phyloP scores from a whole-genome alignment of 305 asterid species.

The Lippia alba region DNA sequence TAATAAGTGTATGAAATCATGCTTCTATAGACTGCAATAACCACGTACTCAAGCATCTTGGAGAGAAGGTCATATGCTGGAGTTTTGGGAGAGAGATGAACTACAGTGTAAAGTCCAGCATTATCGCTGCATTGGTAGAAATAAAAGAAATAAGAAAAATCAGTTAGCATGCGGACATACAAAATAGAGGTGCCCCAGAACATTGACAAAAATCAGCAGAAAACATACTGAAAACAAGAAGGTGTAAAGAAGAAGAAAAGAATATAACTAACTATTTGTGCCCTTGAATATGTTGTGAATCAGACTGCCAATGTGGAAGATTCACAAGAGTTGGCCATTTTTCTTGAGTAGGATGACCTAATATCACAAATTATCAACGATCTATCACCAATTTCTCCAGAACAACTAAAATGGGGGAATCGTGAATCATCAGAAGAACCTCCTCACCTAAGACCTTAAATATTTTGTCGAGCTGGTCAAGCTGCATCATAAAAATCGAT shows the following conservation, averaged over 20 bases:
- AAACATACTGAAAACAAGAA: constrained; percentile 20
- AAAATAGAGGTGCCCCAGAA: constrained; percentile 30
- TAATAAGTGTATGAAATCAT: constrained; percentile 12
- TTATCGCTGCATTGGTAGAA: constrained; percentile 69
- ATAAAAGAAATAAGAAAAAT: constrained; percentile 27
- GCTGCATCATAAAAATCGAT: constrained; percentile 60
- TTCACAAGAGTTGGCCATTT: constrained; percentile 91
- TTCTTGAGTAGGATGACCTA: constrained; percentile 97
- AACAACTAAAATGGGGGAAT: constrained; percentile 28
- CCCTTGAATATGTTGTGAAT: constrained; percentile 85
- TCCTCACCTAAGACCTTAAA: constrained; percentile 93
- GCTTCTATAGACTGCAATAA: constrained; percentile 36
- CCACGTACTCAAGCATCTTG: constrained; percentile 95
- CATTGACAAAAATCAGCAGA: constrained; percentile 27
- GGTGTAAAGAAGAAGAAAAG: constrained; percentile 25
- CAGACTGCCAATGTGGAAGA: constrained; percentile 98
- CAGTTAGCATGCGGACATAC: constrained; percentile 8
- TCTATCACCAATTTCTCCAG: constrained; percentile 27
- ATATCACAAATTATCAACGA: constrained; percentile 28
- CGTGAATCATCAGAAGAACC: constrained; percentile 32
- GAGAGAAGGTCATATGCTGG: constrained; percentile 97
- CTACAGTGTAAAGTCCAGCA: constrained; percentile 84
- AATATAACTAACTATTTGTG: constrained; percentile 78
- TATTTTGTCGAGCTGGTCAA: constrained; percentile 98
- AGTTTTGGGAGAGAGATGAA: constrained; percentile 81